Base-by-base conservation (phyloP, 805 yeast genomes). In the Wickerhamiella parazyma region DNA sequence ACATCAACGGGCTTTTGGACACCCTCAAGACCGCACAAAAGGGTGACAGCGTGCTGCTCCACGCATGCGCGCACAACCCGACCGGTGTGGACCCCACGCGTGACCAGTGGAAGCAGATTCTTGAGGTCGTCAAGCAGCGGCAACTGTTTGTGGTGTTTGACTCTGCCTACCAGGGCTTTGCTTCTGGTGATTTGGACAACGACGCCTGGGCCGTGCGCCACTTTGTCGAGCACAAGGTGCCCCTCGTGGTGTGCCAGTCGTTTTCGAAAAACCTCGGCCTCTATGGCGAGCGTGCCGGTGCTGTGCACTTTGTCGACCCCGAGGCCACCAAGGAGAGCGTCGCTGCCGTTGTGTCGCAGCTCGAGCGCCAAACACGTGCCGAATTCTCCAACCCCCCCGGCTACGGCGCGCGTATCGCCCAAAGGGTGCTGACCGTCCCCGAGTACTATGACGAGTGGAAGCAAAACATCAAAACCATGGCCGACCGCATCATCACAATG, bases 1-100 rank as follows among this genome's bases (percentile, higher is more conserved):
- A 81, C 59, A 66, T 76, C 49, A 76, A 70, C 21, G 77, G 78
- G 38, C 67, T 85, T 68, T 58, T 81, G 41, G 59, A 60, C 26
- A 82, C 83, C 42, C 63, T 86, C 38, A 54, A 66, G 19, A 56
- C 61, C 28, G 77, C 78, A 33, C 72, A 72, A 24, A 65, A 65
- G 26, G 83, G 80, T 21, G 68, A 79, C 18, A 72, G 75, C 42
- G 78, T 86, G 18, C 69, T 87, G 45, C 71, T 87, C 48, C 97
- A 87, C 63, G 95, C 95, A 7, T 86, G 95, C 60, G 91, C 95
- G 56, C 96, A 87, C 68, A 89, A 87, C 69, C 97, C 97, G 44
- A 89, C 96, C 16, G 97, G 96, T 51, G 76, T 87, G 61, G 96
- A 87, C 60, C 91, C 94, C 48, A 75, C 84, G 14, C 63, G 65